Evolutionary conservation across 768 basidiomycete genomes (phyloP).

Genomic region (Gelatoporia subvermispora): DNA sequence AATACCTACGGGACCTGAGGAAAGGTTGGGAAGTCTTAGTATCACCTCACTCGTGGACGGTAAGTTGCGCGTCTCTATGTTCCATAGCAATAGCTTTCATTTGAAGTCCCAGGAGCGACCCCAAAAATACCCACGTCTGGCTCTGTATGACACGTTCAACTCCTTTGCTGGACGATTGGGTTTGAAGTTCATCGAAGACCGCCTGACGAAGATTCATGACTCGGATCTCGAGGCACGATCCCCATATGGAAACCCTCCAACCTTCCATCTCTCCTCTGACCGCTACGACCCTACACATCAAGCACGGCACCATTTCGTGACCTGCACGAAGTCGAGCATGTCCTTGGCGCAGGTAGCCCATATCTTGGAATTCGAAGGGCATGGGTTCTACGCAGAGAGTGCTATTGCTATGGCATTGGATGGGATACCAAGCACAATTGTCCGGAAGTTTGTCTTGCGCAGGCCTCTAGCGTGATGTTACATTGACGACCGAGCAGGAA

Average conservation of each 20-base stretch:
- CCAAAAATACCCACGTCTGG: too few relatives aligned
- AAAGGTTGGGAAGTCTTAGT: too few relatives aligned
- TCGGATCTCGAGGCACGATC: neutral
- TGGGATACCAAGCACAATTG: neutral
- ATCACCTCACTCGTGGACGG: too few relatives aligned
- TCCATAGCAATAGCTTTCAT: too few relatives aligned
- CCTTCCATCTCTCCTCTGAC: neutral
- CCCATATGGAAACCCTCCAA: neutral
- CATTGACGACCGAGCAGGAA: neutral
- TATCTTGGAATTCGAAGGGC: neutral
- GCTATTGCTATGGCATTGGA: neutral
- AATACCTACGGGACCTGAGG: too few relatives aligned
- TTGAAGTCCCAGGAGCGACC: too few relatives aligned
- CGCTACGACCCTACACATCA: neutral
- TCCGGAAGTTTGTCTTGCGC: neutral
- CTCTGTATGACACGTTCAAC: too few relatives aligned
- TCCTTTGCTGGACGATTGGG: too few relatives aligned
- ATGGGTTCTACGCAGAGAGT: neutral
- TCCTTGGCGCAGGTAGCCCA: neutral
- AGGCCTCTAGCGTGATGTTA: neutral
- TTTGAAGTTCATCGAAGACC: constrained; percentile 1
- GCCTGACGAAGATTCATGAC: neutral
- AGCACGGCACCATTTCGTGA: neutral
- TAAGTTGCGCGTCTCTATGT: too few relatives aligned
- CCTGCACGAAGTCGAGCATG: neutral